A percentile compares a stretch with the other conserved stretches of the same genome.
These are phyloP conservation scores for Tuber melanosporum DNA, from an alignment of 495 filamentous ascomycete genomes.

Conservation along the genomic window DNA sequence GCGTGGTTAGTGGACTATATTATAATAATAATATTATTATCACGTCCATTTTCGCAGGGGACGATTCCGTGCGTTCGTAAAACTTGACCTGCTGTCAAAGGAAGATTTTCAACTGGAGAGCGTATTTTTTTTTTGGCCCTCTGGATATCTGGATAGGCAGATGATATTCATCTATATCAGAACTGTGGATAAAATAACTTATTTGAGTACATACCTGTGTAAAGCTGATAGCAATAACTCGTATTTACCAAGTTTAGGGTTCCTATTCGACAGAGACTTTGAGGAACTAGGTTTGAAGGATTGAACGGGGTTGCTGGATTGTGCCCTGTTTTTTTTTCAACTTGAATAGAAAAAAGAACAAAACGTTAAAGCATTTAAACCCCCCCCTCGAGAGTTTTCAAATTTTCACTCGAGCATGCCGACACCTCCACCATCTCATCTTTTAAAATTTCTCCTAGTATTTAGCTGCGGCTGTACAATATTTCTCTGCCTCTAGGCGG, in stretches of 20 bases:
- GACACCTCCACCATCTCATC: neutral
- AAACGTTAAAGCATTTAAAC: neutral
- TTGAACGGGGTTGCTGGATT: neutral
- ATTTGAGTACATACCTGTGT: neutral
- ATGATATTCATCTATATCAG: neutral
- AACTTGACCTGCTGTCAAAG: neutral
- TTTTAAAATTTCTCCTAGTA: neutral
- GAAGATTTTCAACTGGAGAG: neutral
- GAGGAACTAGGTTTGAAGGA: neutral
- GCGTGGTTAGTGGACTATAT: neutral
- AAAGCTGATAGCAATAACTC: neutral
- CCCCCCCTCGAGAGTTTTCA: neutral
- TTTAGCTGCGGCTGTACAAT: neutral
- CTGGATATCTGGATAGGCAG: too few relatives aligned
- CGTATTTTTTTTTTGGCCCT: too few relatives aligned
- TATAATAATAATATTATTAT: too few relatives aligned
- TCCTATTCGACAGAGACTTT: too few relatives aligned
- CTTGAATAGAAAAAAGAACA: neutral
- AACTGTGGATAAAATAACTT: neutral
- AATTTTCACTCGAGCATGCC: neutral
- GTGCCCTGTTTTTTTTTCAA: neutral
- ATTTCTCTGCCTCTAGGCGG: neutral
- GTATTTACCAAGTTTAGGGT: neutral
- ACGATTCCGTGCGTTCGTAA: neutral
- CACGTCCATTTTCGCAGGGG: neutral